Conservation (phyloP, 345 rosid genomes). For the Erucastrum elatum region DNA sequence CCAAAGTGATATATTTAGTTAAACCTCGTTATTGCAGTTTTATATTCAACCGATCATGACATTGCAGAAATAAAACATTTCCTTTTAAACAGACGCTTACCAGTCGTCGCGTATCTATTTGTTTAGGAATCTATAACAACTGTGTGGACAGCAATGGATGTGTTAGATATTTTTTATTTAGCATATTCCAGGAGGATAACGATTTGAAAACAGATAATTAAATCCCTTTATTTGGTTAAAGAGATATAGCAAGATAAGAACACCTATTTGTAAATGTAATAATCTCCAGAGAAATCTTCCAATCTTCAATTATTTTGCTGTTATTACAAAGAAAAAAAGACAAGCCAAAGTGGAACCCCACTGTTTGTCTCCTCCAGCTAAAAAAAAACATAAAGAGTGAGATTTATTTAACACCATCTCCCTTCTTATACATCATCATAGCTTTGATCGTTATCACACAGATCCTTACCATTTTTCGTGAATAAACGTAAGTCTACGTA, state of each 20-base stretch:
- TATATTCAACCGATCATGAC: background rate
- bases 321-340: slow-evolving; percentile 21
- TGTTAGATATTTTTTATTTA: background rate
- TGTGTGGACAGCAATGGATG: background rate
- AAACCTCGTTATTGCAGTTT: background rate
- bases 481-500: background rate
- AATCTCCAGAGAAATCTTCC: too few species aligned
- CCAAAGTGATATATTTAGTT: background rate
- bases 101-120: background rate
- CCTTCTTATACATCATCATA: background rate
- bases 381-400: background rate
- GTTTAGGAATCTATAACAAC: background rate
- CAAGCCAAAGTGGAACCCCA: slow-evolving; percentile 39
- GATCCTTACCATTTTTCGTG: slow-evolving; percentile 11
- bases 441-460: slow-evolving; percentile 1
- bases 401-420: slow-evolving; percentile 13
- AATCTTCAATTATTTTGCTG: background rate
- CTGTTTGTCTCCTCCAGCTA: slow-evolving; percentile 22
- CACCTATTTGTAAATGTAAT: background rate
- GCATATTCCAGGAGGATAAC: background rate
- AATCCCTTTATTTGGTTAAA: slow-evolving; percentile 24
- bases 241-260: background rate
- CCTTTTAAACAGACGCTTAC: background rate
- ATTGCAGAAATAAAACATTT: background rate
- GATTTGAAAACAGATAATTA: background rate